Base-by-base conservation (phyloP, 2,329 filamentous ascomycete genomes). In the Neofusicoccum cordaticola region DNA sequence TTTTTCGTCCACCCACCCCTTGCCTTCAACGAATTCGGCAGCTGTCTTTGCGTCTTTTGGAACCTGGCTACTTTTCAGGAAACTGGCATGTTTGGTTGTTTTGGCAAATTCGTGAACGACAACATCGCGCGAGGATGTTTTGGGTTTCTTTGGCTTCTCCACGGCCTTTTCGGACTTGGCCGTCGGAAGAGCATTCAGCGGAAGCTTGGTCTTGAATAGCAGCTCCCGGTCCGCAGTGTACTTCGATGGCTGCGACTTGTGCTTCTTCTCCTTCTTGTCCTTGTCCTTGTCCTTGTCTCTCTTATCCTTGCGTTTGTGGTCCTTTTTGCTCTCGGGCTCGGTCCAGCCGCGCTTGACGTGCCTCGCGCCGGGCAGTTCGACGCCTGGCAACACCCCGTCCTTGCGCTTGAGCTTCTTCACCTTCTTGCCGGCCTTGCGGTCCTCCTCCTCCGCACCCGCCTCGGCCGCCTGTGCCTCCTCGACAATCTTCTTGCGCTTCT, bases 331-430 rank as follows among this genome's bases (percentile, higher is more conserved):
- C 69, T 57, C 80, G 1, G 88, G 83, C 67, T 93, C 90, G 0
- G 91, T 94, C 93, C 93, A 97, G 4, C 93, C 93, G 66, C 93
- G 85, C 82, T 95, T 96, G 66, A 97, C 88, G 72, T 91, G 91
- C 69, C 93, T 87, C 52, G 87, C 89, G 17, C 87, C 82, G 5
- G 88, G 85, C 44, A 99, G 80, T 71, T 90, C 87, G 53, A 92
- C 83, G 4, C 93, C 95, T 27, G 83, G 79, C n/a, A 89, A 66
- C 2, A 88, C 79, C 41, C 82, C 81, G 22, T 84, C 80, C 56
- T 79, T 76, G 67, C 80, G 77, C 69, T 70, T 83, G 74, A 81
- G 81, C 77, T 66, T 84, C 79, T 71, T 75, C 68, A 67, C 70
- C 64, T 77, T 77, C 64, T 83, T 81, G 17, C 80, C 77, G 47